Percentiles rank a stretch among this genome's conserved stretches.
Conservation (phyloP, 176 grass and related monocot species). For the Paspalum notatum region DNA sequence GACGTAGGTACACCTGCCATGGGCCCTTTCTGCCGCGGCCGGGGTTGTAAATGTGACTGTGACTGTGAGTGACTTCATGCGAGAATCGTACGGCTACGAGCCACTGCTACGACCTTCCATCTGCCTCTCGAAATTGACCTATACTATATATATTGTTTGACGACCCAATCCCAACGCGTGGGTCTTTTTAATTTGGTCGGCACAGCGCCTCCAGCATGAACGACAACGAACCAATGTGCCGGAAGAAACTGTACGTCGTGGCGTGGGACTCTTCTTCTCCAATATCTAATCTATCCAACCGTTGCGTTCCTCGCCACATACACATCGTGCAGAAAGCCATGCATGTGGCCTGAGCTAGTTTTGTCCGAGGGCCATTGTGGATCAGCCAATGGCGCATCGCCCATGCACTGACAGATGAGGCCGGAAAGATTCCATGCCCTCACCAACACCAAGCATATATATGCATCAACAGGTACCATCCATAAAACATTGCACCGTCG, state of each 20-base stretch:
- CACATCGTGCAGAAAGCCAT: neutral
- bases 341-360: constrained; percentile 20
- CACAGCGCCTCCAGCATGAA: neutral
- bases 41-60: neutral
- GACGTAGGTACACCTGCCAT: neutral
- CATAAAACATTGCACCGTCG: constrained; percentile 10
- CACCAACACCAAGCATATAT: neutral
- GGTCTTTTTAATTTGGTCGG: neutral
- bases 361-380: neutral
- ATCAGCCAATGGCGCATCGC: neutral
- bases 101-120: neutral
- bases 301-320: neutral
- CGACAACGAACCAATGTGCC: neutral
- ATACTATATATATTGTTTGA: neutral
- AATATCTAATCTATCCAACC: neutral
- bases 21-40: no score
- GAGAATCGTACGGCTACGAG: neutral
- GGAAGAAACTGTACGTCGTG: neutral
- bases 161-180: neutral
- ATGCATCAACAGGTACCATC: neutral
- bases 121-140: no score
- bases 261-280: neutral
- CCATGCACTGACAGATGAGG: neutral
- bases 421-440: constrained; percentile 2
- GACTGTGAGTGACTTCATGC: neutral